Percentiles rank a stretch among this genome's conserved stretches.
phyloP scores from a whole-genome alignment of 2,329 filamentous ascomycete species.

The Chalaropsis thielavioides region DNA sequence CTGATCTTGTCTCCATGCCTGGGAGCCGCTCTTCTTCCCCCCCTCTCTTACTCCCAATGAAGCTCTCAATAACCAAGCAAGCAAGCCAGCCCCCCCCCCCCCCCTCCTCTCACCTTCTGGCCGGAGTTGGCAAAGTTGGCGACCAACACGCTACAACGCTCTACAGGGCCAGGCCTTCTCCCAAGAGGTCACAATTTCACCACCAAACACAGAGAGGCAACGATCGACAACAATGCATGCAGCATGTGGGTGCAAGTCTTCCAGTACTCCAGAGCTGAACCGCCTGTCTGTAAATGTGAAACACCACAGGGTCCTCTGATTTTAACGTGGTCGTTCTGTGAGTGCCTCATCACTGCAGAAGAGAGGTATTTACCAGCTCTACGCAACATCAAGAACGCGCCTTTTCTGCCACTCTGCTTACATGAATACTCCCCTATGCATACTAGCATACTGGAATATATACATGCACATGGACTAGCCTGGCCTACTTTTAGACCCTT shows the following conservation, averaged over 20 bases:
- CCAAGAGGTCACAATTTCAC: not conserved
- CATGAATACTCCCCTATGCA: no score
- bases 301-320: not conserved
- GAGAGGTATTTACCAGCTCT: not conserved
- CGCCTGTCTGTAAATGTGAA: constrained; percentile 1
- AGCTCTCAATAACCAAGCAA: not conserved
- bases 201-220: not conserved
- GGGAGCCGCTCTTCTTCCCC: not conserved
- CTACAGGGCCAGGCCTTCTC: constrained; percentile 1
- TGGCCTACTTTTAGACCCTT: no score
- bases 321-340: not conserved
- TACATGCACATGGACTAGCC: no score
- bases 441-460: no score
- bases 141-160: not conserved
- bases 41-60: not conserved
- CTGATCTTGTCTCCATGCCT: not conserved
- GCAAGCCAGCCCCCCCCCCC: not conserved
- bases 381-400: not conserved
- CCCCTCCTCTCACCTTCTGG: not conserved
- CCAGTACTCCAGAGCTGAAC: not conserved
- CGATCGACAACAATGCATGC: constrained; percentile 3
- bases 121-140: not conserved
- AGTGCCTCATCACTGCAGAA: not conserved
- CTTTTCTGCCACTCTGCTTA: not conserved
- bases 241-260: not conserved